Evolutionary conservation across 345 rosid genomes (phyloP).

Genomic region (Populus davidiana): DNA sequence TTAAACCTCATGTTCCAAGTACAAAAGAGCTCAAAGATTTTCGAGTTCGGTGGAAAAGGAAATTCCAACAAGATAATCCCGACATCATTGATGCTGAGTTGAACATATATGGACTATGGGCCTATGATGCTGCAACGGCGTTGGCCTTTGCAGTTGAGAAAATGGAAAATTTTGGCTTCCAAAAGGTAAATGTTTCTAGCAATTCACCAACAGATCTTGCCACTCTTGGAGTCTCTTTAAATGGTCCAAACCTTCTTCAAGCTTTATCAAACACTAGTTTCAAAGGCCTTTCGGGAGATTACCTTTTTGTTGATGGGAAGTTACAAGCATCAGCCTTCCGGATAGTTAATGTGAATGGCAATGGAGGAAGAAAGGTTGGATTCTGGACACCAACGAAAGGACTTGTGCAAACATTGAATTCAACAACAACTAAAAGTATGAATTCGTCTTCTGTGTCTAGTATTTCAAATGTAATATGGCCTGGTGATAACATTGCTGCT

Average conservation of each 20-base stretch:
- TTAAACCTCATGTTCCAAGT: slow-evolving; percentile 22
- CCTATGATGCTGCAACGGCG: slow-evolving; percentile 41
- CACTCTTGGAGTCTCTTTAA: slow-evolving; percentile 14
- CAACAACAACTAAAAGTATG: background rate
- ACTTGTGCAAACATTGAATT: background rate
- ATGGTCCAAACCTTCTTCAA: slow-evolving; percentile 21
- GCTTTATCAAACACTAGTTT: slow-evolving; percentile 20
- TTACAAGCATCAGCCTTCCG: slow-evolving; percentile 24
- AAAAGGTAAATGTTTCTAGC: background rate
- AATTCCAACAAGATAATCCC: slow-evolving; percentile 26
- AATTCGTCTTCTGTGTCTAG: background rate
- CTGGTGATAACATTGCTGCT: slow-evolving; percentile 2
- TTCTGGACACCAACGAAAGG: slow-evolving; percentile 32
- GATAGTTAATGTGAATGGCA: slow-evolving; percentile 35
- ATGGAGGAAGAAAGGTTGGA: slow-evolving; percentile 24
- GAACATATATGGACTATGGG: slow-evolving; percentile 30
- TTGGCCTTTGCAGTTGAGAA: slow-evolving; percentile 40
- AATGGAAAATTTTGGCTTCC: background rate
- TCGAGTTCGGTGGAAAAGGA: slow-evolving; percentile 26
- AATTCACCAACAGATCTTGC: background rate
- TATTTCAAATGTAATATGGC: slow-evolving; percentile 21
- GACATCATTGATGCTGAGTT: slow-evolving; percentile 10
- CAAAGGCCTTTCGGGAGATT: slow-evolving; percentile 39
- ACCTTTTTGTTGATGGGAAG: slow-evolving; percentile 27
- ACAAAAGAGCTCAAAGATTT: slow-evolving; percentile 24